phyloP scores from a whole-genome alignment of 768 basidiomycete genomes.

The Phanerochaete carnosa region DNA sequence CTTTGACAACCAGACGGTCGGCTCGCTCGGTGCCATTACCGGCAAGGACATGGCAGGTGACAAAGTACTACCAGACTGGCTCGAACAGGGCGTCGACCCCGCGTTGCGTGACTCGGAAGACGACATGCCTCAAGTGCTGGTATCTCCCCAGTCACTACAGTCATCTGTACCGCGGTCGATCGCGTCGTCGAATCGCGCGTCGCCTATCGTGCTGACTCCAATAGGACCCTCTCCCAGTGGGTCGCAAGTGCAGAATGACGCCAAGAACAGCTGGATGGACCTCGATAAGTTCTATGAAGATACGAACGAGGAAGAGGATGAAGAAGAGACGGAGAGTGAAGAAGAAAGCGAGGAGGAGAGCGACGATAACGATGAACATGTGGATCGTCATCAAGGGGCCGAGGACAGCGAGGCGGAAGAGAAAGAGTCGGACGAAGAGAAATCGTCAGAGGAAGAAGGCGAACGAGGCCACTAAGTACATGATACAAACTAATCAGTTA shows the following conservation, averaged over 20 bases:
- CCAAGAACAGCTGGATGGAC: conserved; percentile 50
- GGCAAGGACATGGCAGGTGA: conserved; percentile 52
- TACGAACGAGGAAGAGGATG: conserved; percentile 32
- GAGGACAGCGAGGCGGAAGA: conserved; percentile 12
- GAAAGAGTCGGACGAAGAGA: conserved; percentile 20
- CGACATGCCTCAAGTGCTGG: conserved; percentile 35
- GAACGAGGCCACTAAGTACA: conserved; percentile 5
- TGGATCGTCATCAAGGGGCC: conserved; percentile 14
- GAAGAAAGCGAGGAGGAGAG: conserved; percentile 31
- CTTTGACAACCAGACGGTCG: conserved; percentile 47
- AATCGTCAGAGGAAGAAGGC: conserved; percentile 23
- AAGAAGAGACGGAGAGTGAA: conserved; percentile 22
- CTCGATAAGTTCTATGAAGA: conserved; percentile 75
- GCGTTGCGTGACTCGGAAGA: conserved; percentile 68
- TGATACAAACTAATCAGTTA: neutral
- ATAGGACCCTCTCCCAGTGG: conserved; percentile 43
- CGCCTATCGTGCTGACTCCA: conserved; percentile 60
- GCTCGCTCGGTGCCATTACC: conserved; percentile 62
- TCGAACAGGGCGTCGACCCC: conserved; percentile 80
- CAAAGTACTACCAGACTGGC: conserved; percentile 75
- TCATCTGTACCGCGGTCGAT: conserved; percentile 32
- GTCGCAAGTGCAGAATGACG: conserved; percentile 28
- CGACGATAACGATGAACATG: conserved; percentile 26
- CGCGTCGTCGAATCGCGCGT: conserved; percentile 28
- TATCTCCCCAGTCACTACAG: conserved; percentile 27